Conservation (phyloP, 192 early-diverging fungal genomes). For the Coemansia javaensis region DNA sequence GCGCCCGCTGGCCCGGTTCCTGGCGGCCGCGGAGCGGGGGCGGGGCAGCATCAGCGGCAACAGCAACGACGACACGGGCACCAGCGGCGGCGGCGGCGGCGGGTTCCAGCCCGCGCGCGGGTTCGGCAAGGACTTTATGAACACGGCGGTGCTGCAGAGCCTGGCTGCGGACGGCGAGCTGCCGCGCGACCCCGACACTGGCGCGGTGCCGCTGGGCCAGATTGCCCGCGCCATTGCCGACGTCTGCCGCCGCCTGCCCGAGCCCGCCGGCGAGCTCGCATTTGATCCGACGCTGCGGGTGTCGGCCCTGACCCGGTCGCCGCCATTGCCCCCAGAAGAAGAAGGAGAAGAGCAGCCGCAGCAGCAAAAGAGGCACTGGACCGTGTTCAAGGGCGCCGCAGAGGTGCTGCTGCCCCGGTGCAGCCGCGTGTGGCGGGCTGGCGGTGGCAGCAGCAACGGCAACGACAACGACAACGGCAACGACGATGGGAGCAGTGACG, state of each 20-base stretch:
- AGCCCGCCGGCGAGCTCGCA: constrained; percentile 29
- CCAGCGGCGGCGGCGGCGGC: not conserved
- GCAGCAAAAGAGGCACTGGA: constrained; percentile 24
- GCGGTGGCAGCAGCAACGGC: not conserved
- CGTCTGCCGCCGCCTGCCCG: constrained; percentile 16
- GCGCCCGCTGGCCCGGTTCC: constrained; percentile 17
- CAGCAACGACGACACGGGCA: too few species aligned
- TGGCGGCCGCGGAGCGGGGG: constrained; percentile 4
- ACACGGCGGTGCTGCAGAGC: constrained; percentile 31
- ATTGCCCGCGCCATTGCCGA: constrained; percentile 17
- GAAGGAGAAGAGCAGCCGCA: too few species aligned
- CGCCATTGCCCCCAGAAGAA: constrained; percentile 7
- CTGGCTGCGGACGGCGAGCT: constrained; percentile 8
- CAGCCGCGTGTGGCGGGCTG: constrained; percentile 21
- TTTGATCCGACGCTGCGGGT: constrained; percentile 32
- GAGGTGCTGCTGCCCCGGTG: constrained; percentile 26
- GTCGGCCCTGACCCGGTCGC: constrained; percentile 27
- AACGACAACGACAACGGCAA: not conserved
- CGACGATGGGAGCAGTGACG: constrained; percentile 8
- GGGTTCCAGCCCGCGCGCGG: constrained; percentile 20
- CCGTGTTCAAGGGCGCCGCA: constrained; percentile 32
- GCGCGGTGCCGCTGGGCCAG: constrained; percentile 3
- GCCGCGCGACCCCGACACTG: constrained; percentile 15
- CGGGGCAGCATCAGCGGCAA: too few species aligned
- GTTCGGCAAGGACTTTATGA: constrained; percentile 43